Evolutionary conservation across 2,329 filamentous ascomycete species (phyloP).

Genomic region (Phoma sp.): DNA sequence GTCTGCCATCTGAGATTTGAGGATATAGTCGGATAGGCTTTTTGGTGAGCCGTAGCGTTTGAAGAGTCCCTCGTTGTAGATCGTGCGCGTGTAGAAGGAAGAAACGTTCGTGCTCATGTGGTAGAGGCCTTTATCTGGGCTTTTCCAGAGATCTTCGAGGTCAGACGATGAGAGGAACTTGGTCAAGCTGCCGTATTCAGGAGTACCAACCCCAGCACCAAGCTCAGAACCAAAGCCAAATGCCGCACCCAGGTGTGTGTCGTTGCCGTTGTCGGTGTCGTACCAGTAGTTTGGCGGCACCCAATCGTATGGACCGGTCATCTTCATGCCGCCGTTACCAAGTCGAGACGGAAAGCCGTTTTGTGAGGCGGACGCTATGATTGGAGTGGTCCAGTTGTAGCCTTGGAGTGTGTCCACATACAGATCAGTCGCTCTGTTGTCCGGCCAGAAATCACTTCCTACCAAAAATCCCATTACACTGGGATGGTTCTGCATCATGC

Average conservation of each 20-base stretch:
- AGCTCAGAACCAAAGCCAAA: slow-evolving; percentile 70
- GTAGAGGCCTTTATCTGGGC: slow-evolving; percentile 60
- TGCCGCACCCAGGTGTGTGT: slow-evolving; percentile 60
- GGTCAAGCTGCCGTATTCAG: slow-evolving; percentile 61
- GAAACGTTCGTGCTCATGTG: slow-evolving; percentile 66
- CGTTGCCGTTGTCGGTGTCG: slow-evolving; percentile 54
- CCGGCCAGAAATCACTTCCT: slow-evolving; percentile 69
- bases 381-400: slow-evolving; percentile 63
- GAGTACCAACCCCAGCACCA: slow-evolving; percentile 67
- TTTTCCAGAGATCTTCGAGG: slow-evolving; percentile 63
- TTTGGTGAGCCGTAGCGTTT: slow-evolving; percentile 59
- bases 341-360: slow-evolving; percentile 60
- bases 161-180: slow-evolving; percentile 61
- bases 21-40: slow-evolving; percentile 63
- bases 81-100: slow-evolving; percentile 61
- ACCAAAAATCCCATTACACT: slow-evolving; percentile 65
- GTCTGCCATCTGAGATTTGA: slow-evolving; percentile 67
- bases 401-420: slow-evolving; percentile 60
- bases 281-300: slow-evolving; percentile 71
- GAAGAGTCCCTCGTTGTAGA: slow-evolving; percentile 65
- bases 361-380: slow-evolving; percentile 64
- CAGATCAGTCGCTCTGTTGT: slow-evolving; percentile 61
- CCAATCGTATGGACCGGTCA: slow-evolving; percentile 72
- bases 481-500: slow-evolving; percentile 66
- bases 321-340: slow-evolving; percentile 67